phyloP scores from a whole-genome alignment of 148 eudicot species.

The Fagopyrum esculentum region DNA sequence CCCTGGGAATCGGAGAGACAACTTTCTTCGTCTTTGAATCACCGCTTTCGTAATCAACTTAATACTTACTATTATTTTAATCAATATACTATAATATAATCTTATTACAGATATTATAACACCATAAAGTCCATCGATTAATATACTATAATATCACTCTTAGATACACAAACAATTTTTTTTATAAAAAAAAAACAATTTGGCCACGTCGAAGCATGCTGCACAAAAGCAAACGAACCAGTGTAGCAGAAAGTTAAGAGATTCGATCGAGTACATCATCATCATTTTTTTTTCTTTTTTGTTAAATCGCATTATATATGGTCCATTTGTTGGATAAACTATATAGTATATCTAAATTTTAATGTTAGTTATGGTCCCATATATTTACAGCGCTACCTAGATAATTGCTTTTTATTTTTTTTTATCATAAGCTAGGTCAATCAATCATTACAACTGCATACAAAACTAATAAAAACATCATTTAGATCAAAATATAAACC shows the following conservation, averaged over 20 bases:
- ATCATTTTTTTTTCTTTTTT: background rate
- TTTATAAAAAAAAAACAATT: background rate
- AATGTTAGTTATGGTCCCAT: background rate
- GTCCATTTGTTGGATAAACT: background rate
- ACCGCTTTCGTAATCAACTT: too few relatives aligned
- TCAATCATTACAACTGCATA: conserved; percentile 7
- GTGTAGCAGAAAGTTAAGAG: background rate
- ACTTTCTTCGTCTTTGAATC: too few relatives aligned
- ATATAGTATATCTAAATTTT: background rate
- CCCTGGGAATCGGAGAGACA: too few relatives aligned
- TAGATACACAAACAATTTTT: background rate
- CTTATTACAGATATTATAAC: too few relatives aligned
- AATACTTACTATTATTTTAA: too few relatives aligned
- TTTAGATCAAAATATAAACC: background rate
- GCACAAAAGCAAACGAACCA: background rate
- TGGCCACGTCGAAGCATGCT: conserved; percentile 3
- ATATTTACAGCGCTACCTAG: background rate
- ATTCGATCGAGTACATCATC: background rate
- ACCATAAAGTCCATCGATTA: too few relatives aligned
- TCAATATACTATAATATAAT: too few relatives aligned
- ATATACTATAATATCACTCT: background rate
- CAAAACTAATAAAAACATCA: background rate
- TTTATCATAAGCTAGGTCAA: too few relatives aligned
- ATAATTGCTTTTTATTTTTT: background rate
- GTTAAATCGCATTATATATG: too few relatives aligned